These are phyloP conservation scores for Mortierella sp. DNA, from an alignment of 371 early-diverging fungal genomes.

Conservation along the genomic window DNA sequence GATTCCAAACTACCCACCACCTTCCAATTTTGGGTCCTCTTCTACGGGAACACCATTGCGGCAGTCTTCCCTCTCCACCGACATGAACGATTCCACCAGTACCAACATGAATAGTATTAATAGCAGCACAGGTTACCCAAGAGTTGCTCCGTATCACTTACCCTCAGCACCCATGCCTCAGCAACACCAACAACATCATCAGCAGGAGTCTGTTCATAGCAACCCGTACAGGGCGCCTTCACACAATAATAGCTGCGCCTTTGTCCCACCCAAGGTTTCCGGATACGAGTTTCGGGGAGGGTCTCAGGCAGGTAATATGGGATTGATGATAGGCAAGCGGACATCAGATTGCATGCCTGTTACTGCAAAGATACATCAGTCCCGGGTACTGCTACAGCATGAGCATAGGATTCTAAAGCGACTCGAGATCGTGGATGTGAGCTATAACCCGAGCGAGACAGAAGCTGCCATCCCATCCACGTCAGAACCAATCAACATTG, in stretches of 20 bases:
- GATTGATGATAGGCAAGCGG: slow-evolving; percentile 48
- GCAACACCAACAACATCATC: background rate
- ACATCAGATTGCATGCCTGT: slow-evolving; percentile 36
- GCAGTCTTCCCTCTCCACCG: background rate
- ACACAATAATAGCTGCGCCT: slow-evolving; percentile 33
- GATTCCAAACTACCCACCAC: slow-evolving; percentile 8
- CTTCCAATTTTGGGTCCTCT: background rate
- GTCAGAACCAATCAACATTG: background rate
- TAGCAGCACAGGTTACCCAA: background rate
- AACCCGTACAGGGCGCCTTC: slow-evolving; percentile 48
- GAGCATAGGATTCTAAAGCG: slow-evolving; percentile 42
- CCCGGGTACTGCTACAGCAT: slow-evolving; percentile 33
- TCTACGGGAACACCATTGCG: background rate
- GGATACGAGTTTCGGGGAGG: slow-evolving; percentile 48
- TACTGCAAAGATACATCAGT: slow-evolving; percentile 35
- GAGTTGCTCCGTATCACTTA: slow-evolving; percentile 4
- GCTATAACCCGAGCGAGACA: slow-evolving; percentile 7
- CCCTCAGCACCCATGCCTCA: slow-evolving; percentile 4
- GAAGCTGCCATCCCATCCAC: background rate
- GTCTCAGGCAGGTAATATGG: slow-evolving; percentile 47
- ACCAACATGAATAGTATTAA: background rate
- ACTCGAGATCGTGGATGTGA: slow-evolving; percentile 27
- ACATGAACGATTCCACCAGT: too few relatives aligned
- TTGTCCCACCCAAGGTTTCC: slow-evolving; percentile 27
- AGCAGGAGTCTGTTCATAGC: slow-evolving; percentile 8